Evolutionary conservation across 306 rosid species (phyloP).

Genomic region (Cajanus cajan): DNA sequence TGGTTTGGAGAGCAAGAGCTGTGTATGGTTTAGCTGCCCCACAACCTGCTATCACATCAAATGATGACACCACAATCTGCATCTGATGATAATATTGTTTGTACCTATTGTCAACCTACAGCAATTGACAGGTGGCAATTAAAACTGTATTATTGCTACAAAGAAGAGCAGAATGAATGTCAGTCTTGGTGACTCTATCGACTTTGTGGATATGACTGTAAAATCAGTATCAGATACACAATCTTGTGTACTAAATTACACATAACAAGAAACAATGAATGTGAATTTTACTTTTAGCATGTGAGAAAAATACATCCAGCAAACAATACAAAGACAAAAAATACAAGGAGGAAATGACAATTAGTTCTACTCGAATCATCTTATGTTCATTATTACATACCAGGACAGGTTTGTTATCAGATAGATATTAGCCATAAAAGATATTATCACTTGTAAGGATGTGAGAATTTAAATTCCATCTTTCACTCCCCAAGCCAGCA

Average conservation of each 20-base stretch:
- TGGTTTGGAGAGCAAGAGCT: constrained; percentile 77
- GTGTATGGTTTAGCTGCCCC: constrained; percentile 89
- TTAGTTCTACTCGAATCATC: neutral
- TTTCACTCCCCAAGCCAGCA: neutral
- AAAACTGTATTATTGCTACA: neutral
- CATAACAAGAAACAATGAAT: neutral
- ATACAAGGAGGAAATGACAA: neutral
- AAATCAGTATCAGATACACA: neutral
- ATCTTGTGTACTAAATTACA: neutral
- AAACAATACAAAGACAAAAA: neutral
- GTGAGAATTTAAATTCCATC: neutral
- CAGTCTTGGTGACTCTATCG: neutral
- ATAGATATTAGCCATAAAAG: neutral
- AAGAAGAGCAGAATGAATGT: neutral
- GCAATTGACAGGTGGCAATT: neutral
- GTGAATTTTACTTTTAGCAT: neutral
- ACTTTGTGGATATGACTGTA: neutral
- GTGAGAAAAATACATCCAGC: neutral
- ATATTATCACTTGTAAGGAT: neutral
- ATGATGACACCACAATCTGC: constrained; percentile 66
- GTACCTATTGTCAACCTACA: constrained; percentile 78
- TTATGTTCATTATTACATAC: neutral
- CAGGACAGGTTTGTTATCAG: neutral
- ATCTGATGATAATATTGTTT: constrained; percentile 50
- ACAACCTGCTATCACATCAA: constrained; percentile 64